Percentiles rank a stretch among this genome's conserved stretches.
phyloP scores from a whole-genome alignment of 2,329 filamentous ascomycete genomes.

The Catunica adiposa region DNA sequence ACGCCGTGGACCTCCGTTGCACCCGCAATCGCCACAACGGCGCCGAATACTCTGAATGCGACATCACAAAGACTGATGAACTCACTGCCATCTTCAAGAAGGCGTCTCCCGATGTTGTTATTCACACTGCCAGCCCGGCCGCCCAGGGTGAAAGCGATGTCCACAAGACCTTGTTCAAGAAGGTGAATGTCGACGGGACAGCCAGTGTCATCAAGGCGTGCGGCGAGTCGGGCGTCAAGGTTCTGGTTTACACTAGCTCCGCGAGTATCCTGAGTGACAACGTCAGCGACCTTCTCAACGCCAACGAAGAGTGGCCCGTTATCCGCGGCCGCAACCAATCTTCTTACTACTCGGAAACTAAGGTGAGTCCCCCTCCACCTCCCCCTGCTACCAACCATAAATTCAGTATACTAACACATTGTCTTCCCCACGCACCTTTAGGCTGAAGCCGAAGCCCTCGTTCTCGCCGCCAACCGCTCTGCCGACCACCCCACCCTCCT shows the following conservation, averaged over 20 bases:
- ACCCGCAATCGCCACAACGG: conserved; percentile 47
- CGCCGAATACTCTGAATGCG: conserved; percentile 53
- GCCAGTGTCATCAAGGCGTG: conserved; percentile 60
- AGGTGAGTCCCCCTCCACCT: conserved; percentile 33
- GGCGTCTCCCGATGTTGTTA: conserved; percentile 62
- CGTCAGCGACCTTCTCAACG: conserved; percentile 60
- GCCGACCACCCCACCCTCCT: conserved; percentile 39
- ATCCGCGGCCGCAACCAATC: conserved; percentile 53
- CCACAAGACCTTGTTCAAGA: conserved; percentile 48
- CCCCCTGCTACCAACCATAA: conserved; percentile 1
- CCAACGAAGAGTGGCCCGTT: conserved; percentile 67
- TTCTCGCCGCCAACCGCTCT: conserved; percentile 56
- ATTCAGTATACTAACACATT: no score
- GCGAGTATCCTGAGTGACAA: conserved; percentile 80
- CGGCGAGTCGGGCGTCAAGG: conserved; percentile 53
- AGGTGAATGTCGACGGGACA: conserved; percentile 82
- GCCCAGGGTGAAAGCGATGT: conserved; percentile 36
- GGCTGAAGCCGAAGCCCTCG: conserved; percentile 67
- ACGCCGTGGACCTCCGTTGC: conserved; percentile 58
- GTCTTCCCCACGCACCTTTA: conserved; percentile 16
- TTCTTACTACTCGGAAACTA: conserved; percentile 83
- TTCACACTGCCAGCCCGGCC: conserved; percentile 72
- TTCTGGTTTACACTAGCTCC: conserved; percentile 80
- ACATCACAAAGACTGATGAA: conserved; percentile 52
- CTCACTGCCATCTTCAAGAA: conserved; percentile 47